Percentiles rank a stretch among this genome's conserved stretches.
Conservation (phyloP, 139 green algal genomes). For the Tetratostichococcus sp. region DNA sequence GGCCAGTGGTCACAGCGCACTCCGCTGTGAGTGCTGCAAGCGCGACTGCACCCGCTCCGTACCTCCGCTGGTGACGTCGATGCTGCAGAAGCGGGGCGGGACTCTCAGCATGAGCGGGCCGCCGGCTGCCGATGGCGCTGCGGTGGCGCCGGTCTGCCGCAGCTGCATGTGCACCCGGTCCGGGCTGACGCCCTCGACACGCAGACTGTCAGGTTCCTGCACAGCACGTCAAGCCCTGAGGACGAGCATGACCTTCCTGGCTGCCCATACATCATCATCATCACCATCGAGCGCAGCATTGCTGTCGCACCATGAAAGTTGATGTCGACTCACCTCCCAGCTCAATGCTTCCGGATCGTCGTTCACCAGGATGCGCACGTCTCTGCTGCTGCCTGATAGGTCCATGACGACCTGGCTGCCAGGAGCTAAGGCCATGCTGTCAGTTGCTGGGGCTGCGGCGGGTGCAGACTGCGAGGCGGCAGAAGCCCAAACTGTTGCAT, state of each 20-base stretch:
- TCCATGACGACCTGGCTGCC: not conserved
- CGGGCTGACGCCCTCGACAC: not conserved
- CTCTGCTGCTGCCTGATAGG: not conserved
- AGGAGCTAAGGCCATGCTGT: not conserved
- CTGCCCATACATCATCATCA: too few species aligned
- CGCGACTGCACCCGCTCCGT: too few species aligned
- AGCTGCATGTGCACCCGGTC: not conserved
- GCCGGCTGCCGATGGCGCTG: not conserved
- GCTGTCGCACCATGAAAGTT: too few species aligned
- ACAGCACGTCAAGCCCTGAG: too few species aligned
- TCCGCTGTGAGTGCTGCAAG: too few species aligned
- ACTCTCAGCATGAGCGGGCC: not conserved
- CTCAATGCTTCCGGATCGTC: not conserved
- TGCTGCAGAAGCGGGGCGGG: not conserved
- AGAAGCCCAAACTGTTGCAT: too few species aligned
- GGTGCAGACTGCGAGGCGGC: not conserved
- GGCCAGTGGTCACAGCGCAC: too few species aligned
- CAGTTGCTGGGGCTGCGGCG: not conserved
- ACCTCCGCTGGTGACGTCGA: not conserved
- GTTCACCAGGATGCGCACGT: not conserved
- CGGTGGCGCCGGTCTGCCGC: too few species aligned
- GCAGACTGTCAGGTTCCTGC: not conserved
- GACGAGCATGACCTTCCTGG: too few species aligned
- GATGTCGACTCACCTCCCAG: not conserved
- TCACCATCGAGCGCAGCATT: too few species aligned